A percentile compares a stretch with the other conserved stretches of the same genome.
Conservation (phyloP, 106 monocot species). For the Acorus calamus region DNA sequence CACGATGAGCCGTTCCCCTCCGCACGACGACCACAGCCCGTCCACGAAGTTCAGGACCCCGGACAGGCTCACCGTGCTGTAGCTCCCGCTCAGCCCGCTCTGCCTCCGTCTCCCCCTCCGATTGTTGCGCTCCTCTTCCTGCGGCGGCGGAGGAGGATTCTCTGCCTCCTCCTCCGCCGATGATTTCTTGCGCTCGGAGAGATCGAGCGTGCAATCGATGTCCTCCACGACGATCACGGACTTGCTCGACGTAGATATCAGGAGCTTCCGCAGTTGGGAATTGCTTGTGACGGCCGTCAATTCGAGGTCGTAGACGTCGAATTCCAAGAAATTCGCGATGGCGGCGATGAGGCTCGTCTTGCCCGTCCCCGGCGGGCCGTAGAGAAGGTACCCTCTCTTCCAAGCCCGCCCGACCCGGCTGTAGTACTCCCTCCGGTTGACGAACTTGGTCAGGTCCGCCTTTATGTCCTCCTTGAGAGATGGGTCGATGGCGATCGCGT, state of each 20-base stretch:
- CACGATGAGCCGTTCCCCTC: conserved; percentile 36
- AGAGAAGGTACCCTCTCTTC: conserved; percentile 38
- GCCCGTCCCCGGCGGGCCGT: conserved; percentile 59
- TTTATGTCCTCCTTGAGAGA: conserved; percentile 23
- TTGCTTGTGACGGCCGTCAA: conserved; percentile 42
- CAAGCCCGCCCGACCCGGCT: conserved; percentile 30
- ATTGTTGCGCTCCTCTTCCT: not conserved
- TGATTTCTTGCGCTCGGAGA: conserved; percentile 32
- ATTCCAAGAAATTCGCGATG: conserved; percentile 55
- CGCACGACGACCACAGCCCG: conserved; percentile 44
- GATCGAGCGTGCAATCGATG: conserved; percentile 45
- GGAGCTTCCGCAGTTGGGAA: conserved; percentile 39
- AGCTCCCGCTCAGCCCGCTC: not conserved
- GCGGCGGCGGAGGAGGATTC: too few species aligned
- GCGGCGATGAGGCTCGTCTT: conserved; percentile 56
- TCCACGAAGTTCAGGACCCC: conserved; percentile 41
- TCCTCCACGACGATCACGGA: conserved; percentile 56
- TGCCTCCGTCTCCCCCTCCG: not conserved
- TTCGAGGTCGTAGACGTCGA: conserved; percentile 58
- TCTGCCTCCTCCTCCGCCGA: too few species aligned
- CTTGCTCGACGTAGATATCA: conserved; percentile 30
- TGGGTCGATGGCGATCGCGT: conserved; percentile 47
- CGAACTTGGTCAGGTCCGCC: conserved; percentile 31
- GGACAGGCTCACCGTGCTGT: conserved; percentile 18
- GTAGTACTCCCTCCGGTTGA: conserved; percentile 22